Conservation (phyloP, 2,329 filamentous ascomycete species). For the Alternaria arborescens region DNA sequence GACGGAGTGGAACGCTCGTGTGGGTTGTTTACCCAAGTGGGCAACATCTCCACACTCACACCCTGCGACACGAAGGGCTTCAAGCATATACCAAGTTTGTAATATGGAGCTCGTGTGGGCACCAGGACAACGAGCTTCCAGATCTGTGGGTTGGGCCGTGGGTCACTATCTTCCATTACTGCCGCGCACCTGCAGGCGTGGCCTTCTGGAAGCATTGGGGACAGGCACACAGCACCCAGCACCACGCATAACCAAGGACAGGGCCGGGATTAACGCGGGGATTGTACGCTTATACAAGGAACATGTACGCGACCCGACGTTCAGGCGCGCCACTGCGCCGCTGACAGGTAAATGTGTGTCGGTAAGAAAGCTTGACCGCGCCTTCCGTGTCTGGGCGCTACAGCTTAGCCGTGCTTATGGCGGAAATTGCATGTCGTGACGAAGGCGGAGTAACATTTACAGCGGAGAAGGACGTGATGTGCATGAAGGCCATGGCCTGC, state of each 20-base stretch:
- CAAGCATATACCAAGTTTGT: conserved; percentile 7
- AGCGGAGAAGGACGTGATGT: not conserved
- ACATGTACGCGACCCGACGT: not conserved
- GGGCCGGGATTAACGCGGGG: conserved; percentile 16
- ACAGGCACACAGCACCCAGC: conserved; percentile 2
- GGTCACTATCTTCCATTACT: not conserved
- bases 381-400: conserved; percentile 19
- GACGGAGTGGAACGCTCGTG: not conserved
- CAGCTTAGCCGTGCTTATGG: not conserved
- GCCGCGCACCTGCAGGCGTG: not conserved
- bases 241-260: not conserved
- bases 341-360: conserved; percentile 3
- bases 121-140: conserved; percentile 11
- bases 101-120: conserved; percentile 5
- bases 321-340: not conserved
- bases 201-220: conserved; percentile 9
- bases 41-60: conserved; percentile 6
- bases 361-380: conserved; percentile 9
- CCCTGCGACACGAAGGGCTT: not conserved
- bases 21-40: not conserved
- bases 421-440: not conserved
- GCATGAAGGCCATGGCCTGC: not conserved
- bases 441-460: not conserved
- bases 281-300: conserved; percentile 10
- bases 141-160: conserved; percentile 1